A percentile compares a stretch with the other conserved stretches of the same genome.
These are phyloP conservation scores for Anaeromyces robustus DNA, from an alignment of 192 early-diverging fungal genomes.

Conservation along the genomic window DNA sequence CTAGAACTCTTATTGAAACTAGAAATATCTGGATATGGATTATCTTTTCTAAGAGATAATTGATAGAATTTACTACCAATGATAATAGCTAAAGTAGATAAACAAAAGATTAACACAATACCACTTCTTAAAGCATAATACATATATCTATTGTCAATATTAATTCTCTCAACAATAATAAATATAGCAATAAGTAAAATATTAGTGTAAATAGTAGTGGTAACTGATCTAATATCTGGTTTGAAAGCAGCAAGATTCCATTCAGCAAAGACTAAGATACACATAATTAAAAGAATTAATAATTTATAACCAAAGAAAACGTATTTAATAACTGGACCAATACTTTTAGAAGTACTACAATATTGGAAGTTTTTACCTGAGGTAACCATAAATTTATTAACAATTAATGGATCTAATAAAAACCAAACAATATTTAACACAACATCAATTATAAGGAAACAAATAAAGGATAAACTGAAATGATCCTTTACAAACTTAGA, in stretches of 20 bases:
- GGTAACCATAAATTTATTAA: neutral
- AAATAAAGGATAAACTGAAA: neutral
- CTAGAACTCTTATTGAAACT: neutral
- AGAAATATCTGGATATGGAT: neutral
- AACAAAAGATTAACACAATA: neutral
- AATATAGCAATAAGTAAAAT: neutral
- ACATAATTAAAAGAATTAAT: neutral
- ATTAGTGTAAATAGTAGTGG: neutral
- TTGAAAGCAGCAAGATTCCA: neutral
- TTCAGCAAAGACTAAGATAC: neutral
- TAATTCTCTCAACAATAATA: neutral
- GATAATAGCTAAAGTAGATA: neutral
- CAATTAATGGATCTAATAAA: neutral
- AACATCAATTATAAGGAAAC: neutral
- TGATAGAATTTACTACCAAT: neutral
- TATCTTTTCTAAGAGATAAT: neutral
- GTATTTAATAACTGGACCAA: neutral
- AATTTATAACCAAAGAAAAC: neutral
- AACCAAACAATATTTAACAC: neutral
- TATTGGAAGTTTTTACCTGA: neutral
- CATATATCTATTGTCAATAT: neutral
- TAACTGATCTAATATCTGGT: neutral
- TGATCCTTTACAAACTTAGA: neutral
- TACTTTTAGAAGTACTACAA: neutral
- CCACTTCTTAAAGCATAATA: neutral